These are phyloP conservation scores for Lactarius evosmus DNA, from an alignment of 768 basidiomycete species.

Conservation along the genomic window DNA sequence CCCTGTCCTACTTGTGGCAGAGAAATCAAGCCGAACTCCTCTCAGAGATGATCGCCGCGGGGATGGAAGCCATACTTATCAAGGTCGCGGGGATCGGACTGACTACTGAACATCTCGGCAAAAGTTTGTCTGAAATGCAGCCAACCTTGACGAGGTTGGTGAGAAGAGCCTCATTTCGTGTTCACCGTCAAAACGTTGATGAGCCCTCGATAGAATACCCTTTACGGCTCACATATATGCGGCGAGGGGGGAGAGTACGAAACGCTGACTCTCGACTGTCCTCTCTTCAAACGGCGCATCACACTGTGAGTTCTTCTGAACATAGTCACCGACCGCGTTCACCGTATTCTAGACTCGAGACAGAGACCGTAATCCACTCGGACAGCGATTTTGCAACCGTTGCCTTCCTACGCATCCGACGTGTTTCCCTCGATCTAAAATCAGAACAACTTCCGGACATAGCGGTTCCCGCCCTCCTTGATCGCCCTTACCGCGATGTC, in stretches of 20 bases:
- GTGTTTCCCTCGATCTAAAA: constrained; percentile 63
- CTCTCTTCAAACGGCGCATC: constrained; percentile 79
- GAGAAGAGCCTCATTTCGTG: constrained; percentile 28
- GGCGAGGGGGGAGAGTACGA: constrained; percentile 99
- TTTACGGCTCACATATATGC: constrained; percentile 90
- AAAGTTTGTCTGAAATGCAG: constrained; percentile 69
- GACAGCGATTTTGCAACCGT: constrained; percentile 86
- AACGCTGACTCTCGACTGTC: constrained; percentile 85
- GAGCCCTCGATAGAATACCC: constrained; percentile 50
- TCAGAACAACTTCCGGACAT: constrained; percentile 28
- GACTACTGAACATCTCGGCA: constrained; percentile 72
- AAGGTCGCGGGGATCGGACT: constrained; percentile 96
- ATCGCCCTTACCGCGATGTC: constrained; percentile 38
- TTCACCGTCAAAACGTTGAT: constrained; percentile 3
- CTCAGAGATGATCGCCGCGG: constrained; percentile 77
- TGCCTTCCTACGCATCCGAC: constrained; percentile 81
- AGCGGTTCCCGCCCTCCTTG: constrained; percentile 52
- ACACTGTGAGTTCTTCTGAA: constrained; percentile 49
- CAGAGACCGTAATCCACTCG: constrained; percentile 72
- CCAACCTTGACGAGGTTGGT: constrained; percentile 71
- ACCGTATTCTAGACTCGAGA: constrained; percentile 46
- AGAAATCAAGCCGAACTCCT: constrained; percentile 83
- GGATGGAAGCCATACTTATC: constrained; percentile 81
- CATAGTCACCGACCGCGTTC: not conserved
- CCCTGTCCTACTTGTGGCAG: constrained; percentile 93